These are phyloP conservation scores for Macrotyloma uniflorum DNA, from an alignment of 306 rosid genomes.

Conservation along the genomic window DNA sequence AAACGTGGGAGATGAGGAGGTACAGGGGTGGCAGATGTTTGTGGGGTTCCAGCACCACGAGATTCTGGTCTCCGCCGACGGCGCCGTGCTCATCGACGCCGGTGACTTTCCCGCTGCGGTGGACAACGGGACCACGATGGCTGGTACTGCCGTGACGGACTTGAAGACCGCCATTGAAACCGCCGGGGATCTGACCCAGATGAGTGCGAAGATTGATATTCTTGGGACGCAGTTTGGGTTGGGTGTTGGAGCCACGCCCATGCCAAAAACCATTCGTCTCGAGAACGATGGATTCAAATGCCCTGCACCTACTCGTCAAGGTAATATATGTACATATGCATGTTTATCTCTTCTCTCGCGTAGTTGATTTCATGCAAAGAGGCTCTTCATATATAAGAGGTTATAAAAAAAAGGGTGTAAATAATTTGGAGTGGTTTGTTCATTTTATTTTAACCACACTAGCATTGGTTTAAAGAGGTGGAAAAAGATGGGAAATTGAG, in stretches of 20 bases:
- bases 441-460: neutral
- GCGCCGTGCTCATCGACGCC: conserved; percentile 57
- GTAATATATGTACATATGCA: conserved; percentile 27
- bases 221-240: conserved; percentile 73
- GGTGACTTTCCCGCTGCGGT: conserved; percentile 68
- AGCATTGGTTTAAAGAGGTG: neutral
- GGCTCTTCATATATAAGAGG: neutral
- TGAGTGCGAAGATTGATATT: conserved; percentile 50
- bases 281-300: conserved; percentile 80
- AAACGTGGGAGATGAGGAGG: conserved; percentile 65
- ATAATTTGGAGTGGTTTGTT: neutral
- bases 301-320: conserved; percentile 52
- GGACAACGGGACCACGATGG: conserved; percentile 70
- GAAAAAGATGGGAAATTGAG: neutral
- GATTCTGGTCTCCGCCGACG: conserved; percentile 61
- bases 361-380: neutral
- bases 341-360: neutral
- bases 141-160: conserved; percentile 55
- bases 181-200: conserved; percentile 62
- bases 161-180: conserved; percentile 75
- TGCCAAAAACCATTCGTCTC: conserved; percentile 80
- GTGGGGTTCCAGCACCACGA: conserved; percentile 79
- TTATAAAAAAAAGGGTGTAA: neutral
- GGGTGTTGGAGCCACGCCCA: conserved; percentile 42
- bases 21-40: conserved; percentile 73